A percentile compares a stretch with the other conserved stretches of the same genome.
These are phyloP conservation scores for Cladosporium sp. DNA, from an alignment of 2,329 filamentous ascomycete species.

Conservation along the genomic window DNA sequence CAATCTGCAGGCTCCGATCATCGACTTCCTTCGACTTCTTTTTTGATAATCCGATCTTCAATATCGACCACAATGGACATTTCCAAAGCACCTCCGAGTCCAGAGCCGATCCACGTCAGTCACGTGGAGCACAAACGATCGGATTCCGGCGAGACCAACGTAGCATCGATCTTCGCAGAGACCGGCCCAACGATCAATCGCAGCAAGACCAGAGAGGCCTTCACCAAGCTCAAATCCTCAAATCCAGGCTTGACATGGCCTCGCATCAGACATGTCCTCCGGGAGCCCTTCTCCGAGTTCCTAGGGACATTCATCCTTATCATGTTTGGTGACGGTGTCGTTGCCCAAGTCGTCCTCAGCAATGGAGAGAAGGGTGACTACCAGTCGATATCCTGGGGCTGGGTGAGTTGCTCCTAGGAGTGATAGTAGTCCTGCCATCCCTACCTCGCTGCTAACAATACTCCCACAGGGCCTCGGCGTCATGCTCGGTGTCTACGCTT, in stretches of 20 bases:
- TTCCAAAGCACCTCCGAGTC: neutral
- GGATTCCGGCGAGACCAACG: conserved; percentile 19
- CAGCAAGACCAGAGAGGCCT: conserved; percentile 29
- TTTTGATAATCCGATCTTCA: neutral
- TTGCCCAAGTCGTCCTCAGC: conserved; percentile 67
- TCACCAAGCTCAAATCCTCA: conserved; percentile 20
- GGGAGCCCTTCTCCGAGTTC: conserved; percentile 67
- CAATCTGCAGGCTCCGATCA: neutral
- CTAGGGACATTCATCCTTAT: conserved; percentile 67
- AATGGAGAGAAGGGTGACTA: conserved; percentile 50
- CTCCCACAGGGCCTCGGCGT: conserved; percentile 56
- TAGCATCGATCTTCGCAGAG: conserved; percentile 7
- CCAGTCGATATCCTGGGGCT: conserved; percentile 54
- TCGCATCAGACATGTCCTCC: conserved; percentile 51
- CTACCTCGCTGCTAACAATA: conserved; percentile 5
- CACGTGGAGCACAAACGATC: conserved; percentile 27
- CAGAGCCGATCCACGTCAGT: conserved; percentile 22
- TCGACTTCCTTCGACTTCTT: neutral
- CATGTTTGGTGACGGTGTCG: conserved; percentile 66
- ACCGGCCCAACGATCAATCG: conserved; percentile 33
- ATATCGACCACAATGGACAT: neutral
- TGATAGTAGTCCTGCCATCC: neutral
- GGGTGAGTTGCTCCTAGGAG: conserved; percentile 17
- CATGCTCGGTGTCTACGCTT: conserved; percentile 59
- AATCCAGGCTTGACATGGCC: conserved; percentile 53